Conservation (phyloP, 2,329 filamentous ascomycete genomes). For the Sphaceloma murrayae region DNA sequence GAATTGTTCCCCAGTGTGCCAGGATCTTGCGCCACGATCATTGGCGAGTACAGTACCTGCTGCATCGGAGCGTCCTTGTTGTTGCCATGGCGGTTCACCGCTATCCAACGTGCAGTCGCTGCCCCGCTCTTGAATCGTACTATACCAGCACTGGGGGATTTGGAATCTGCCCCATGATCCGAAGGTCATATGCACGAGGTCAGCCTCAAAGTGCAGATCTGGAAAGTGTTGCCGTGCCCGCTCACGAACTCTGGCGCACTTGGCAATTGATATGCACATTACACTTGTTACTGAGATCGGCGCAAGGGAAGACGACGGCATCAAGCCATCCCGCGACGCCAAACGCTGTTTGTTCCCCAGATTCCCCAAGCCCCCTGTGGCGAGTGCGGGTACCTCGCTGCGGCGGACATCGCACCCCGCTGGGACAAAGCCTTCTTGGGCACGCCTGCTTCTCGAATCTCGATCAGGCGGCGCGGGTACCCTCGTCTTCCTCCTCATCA, state of each 20-base stretch:
- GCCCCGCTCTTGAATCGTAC: too few species aligned
- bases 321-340: conserved; percentile 4
- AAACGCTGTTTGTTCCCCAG: not conserved
- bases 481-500: not conserved
- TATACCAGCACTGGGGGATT: not conserved
- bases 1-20: too few species aligned
- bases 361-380: too few species aligned
- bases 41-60: too few species aligned
- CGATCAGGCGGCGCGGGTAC: too few species aligned
- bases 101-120: too few species aligned
- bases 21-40: too few species aligned
- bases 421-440: too few species aligned
- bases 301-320: not conserved
- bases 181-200: not conserved
- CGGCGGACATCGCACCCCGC: conserved; percentile 4
- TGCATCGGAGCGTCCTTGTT: too few species aligned
- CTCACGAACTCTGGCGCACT: conserved; percentile 2
- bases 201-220: conserved; percentile 3
- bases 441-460: too few species aligned
- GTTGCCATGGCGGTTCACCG: too few species aligned
- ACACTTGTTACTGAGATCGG: conserved; percentile 6
- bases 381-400: too few species aligned
- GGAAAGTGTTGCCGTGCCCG: conserved; percentile 6
- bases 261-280: conserved; percentile 4
- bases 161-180: not conserved